These are phyloP conservation scores for Kwoniella sp. DNA, from an alignment of 768 basidiomycete genomes.

Conservation along the genomic window DNA sequence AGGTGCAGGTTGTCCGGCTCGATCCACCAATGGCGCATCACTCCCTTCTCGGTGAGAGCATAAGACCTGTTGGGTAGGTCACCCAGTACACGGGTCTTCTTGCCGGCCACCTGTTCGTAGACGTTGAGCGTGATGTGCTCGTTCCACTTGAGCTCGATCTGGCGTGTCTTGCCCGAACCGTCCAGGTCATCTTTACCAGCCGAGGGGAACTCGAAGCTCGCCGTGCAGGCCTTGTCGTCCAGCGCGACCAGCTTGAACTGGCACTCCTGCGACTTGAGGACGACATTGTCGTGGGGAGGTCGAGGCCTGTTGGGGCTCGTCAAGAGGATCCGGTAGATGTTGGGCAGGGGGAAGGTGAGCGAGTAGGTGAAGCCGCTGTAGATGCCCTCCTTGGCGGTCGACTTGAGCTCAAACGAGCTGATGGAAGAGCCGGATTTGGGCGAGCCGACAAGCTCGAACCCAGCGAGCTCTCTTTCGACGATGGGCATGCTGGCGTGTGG, in stretches of 20 bases:
- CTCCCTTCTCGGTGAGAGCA: conserved; percentile 36
- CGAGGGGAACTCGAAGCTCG: conserved; percentile 22
- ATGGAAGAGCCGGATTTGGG: conserved; percentile 17
- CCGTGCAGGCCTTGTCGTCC: conserved; percentile 18
- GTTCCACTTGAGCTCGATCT: conserved; percentile 28
- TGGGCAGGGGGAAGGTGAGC: conserved; percentile 34
- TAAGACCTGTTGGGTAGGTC: conserved; percentile 36
- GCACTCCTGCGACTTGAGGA: conserved; percentile 7
- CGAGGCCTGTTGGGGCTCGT: conserved; percentile 33
- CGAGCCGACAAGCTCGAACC: conserved; percentile 12
- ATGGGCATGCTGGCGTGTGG: conserved; percentile 29
- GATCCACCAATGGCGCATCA: conserved; percentile 30
- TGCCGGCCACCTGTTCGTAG: conserved; percentile 18
- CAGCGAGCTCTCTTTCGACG: conserved; percentile 31
- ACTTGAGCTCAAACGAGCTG: conserved; percentile 21
- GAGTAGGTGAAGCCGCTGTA: conserved; percentile 31
- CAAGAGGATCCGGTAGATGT: conserved; percentile 32
- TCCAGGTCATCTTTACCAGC: conserved; percentile 9
- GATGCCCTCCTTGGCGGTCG: conserved; percentile 11
- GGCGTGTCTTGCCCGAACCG: conserved; percentile 11
- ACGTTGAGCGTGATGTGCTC: conserved; percentile 24
- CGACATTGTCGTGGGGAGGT: conserved; percentile 43
- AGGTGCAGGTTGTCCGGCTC: conserved; percentile 31
- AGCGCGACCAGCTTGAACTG: conserved; percentile 21
- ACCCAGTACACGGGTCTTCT: conserved; percentile 19